These are phyloP conservation scores for Pontederia paniculata DNA, from an alignment of 176 grass and related monocot species.

Conservation along the genomic window DNA sequence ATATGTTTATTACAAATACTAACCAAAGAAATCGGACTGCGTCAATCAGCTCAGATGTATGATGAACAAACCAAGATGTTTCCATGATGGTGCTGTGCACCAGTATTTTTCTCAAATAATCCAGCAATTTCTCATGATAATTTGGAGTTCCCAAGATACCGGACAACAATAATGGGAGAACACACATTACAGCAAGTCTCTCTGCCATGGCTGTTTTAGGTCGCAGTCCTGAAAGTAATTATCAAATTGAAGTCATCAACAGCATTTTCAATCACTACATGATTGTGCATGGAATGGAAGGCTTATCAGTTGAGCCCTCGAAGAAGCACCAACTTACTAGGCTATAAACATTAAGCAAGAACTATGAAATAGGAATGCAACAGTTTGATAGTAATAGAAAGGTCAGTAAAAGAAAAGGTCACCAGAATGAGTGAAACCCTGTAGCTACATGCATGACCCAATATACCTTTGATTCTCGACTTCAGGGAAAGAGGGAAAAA, in stretches of 20 bases:
- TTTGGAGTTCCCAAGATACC: slow-evolving; percentile 82
- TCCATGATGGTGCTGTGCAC: slow-evolving; percentile 46
- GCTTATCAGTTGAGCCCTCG: too few relatives aligned
- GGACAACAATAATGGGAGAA: slow-evolving; percentile 79
- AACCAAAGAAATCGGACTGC: slow-evolving; percentile 84
- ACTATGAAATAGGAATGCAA: too few relatives aligned
- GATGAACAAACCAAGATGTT: slow-evolving; percentile 65
- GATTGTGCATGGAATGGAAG: too few relatives aligned
- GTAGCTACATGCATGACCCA: background rate
- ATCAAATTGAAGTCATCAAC: slow-evolving; percentile 10
- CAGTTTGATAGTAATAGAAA: too few relatives aligned
- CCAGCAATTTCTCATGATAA: slow-evolving; percentile 38
- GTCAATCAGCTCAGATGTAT: slow-evolving; percentile 63
- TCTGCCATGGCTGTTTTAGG: slow-evolving; percentile 67
- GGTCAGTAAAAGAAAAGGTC: too few relatives aligned
- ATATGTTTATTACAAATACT: slow-evolving; percentile 14
- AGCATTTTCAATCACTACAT: background rate
- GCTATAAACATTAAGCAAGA: too few relatives aligned
- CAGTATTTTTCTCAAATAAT: slow-evolving; percentile 90
- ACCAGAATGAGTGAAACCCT: too few relatives aligned
- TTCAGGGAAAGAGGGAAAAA: slow-evolving; percentile 75
- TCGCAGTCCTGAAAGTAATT: slow-evolving; percentile 50
- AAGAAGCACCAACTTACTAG: too few relatives aligned
- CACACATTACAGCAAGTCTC: slow-evolving; percentile 62
- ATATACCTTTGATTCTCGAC: slow-evolving; percentile 78